These are phyloP conservation scores for Sporothrix brunneoviolacea DNA, from an alignment of 2,329 filamentous ascomycete genomes.

Conservation along the genomic window DNA sequence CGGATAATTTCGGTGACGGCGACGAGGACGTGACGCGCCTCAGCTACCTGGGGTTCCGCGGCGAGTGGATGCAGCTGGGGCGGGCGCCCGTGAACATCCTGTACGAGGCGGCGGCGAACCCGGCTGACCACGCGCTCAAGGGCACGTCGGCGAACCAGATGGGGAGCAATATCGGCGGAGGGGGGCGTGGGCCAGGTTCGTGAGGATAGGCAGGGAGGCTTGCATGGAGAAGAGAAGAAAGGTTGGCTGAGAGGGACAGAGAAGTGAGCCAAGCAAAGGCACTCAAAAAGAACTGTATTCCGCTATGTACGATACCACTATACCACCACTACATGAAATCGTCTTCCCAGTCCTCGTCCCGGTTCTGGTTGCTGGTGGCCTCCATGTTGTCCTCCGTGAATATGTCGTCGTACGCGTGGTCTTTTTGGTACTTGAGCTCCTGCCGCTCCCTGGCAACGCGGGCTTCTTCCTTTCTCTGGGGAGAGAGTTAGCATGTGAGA, in stretches of 20 bases:
- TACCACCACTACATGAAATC: constrained; percentile 73
- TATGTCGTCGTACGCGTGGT: constrained; percentile 95
- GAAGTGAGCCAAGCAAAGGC: not conserved
- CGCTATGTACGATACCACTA: not conserved
- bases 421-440: constrained; percentile 88
- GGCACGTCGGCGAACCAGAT: constrained; percentile 48
- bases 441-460: constrained; percentile 70
- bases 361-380: constrained; percentile 76
- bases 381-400: constrained; percentile 78
- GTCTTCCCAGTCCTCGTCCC: constrained; percentile 69
- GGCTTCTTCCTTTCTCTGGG: constrained; percentile 73
- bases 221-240: not conserved
- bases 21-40: constrained; percentile 75
- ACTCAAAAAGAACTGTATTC: not conserved
- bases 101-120: constrained; percentile 92
- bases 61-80: constrained; percentile 84
- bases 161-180: constrained; percentile 47
- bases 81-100: constrained; percentile 77
- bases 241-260: not conserved
- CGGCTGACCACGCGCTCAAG: constrained; percentile 71
- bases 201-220: too few relatives aligned
- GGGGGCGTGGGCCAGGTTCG: constrained; percentile 21
- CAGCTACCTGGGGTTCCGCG: constrained; percentile 85
- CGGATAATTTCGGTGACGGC: constrained; percentile 78
- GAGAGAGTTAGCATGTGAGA: not conserved